Evolutionary conservation across 345 rosid species (phyloP), one percentile per base, ranked within the genome.

Genomic region (Trapa bicornis): DNA sequence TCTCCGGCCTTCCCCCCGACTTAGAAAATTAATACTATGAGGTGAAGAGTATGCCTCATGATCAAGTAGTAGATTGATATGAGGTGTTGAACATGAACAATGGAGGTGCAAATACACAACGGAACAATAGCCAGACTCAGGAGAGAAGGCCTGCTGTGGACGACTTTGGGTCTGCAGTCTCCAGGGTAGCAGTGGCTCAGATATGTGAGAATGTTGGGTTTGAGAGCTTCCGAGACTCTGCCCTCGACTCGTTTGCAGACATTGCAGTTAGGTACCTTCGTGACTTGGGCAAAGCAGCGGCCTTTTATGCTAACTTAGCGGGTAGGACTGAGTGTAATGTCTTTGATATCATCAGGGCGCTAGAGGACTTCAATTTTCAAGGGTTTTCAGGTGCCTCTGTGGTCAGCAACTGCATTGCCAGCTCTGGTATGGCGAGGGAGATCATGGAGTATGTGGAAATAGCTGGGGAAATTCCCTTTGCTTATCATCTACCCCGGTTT

Each of bases 271-370:
- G 82, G 47, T 94, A 84, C 76, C 80, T 94, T 75, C 69, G 83
- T 64, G 91, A 84, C 67, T 65, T 91, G 47, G 96, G 96, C 65
- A 89, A 82, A 81, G 48, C 75, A n/a, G 80, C 96, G 5, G 73
- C 73, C 17, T 87, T 76, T 77, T 75, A 77, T 43, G 89, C 99
- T 68, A 87, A 84, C 77, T 70, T 89, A 65, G 85, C 91, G 7
- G 90, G 97, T 79, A 91, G 99, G 76, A 87, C 82, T 14, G 79
- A 89, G 56, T 84, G 96, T 69, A 91, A 85, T 75, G 75, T 91
- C 41, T 91, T 91, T 74, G 96, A 95, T 71, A 71, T 91, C 62
- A 70, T 83, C 78, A 72, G 74, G 37, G 83, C 87, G 42, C 76
- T 95, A 16, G 96, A 91, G 75, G 97, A 95, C 73, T 67, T 89